Evolutionary conservation across 805 yeast genomes (phyloP).

Genomic region (Candida odintsovae): DNA sequence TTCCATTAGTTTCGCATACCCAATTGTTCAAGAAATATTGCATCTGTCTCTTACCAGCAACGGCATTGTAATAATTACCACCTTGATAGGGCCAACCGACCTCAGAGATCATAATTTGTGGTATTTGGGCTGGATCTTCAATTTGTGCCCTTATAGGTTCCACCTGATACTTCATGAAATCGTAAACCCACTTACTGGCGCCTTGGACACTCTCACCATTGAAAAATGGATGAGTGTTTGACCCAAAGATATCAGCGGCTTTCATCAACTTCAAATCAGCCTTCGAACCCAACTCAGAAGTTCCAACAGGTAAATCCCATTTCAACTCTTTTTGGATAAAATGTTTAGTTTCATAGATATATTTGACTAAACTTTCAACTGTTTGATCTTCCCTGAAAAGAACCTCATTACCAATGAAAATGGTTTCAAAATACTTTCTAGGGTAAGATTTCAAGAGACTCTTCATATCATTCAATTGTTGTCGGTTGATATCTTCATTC

Average conservation of each 20-base stretch:
- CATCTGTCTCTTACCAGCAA: conserved; percentile 39
- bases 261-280: conserved; percentile 34
- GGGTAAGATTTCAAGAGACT: conserved; percentile 38
- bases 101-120: conserved; percentile 46
- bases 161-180: conserved; percentile 39
- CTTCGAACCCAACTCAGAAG: conserved; percentile 51
- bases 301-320: conserved; percentile 49
- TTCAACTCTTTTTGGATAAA: conserved; percentile 30
- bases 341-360: conserved; percentile 36
- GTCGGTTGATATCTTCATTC: conserved; percentile 36
- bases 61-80: conserved; percentile 40
- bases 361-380: conserved; percentile 30
- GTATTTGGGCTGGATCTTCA: conserved; percentile 20
- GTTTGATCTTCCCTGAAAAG: conserved; percentile 46
- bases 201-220: conserved; percentile 44
- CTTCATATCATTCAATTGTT: conserved; percentile 43
- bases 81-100: conserved; percentile 73
- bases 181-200: conserved; percentile 49
- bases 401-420: conserved; percentile 61
- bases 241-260: conserved; percentile 52
- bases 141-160: conserved; percentile 26
- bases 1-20: conserved; percentile 39
- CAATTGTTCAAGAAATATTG: conserved; percentile 46
- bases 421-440: conserved; percentile 38
- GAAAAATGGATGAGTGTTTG: conserved; percentile 64